Conservation (phyloP, 371 early-diverging fungal species). For the Funneliformis caledonium region DNA sequence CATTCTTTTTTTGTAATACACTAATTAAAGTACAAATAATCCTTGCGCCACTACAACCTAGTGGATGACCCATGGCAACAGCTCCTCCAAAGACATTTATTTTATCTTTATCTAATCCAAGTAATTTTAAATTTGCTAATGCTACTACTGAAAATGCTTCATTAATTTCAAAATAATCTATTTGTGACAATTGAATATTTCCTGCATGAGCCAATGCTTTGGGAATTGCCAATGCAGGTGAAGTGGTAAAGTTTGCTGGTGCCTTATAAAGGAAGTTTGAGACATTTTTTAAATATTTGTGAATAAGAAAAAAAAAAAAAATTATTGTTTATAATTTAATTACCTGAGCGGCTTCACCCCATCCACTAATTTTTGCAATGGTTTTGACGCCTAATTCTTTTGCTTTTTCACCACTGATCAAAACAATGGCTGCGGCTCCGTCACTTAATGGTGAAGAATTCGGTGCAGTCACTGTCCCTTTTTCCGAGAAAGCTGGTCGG, state of each 20-base stretch:
- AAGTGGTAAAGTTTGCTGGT: slow-evolving; percentile 93
- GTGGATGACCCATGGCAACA: slow-evolving; percentile 97
- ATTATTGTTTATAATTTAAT: not conserved
- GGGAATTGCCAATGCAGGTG: slow-evolving; percentile 93
- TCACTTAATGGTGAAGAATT: slow-evolving; percentile 95
- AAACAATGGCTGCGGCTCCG: slow-evolving; percentile 94
- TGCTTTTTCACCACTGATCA: slow-evolving; percentile 83
- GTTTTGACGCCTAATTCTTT: slow-evolving; percentile 79
- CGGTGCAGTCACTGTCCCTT: slow-evolving; percentile 93
- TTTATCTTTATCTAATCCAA: slow-evolving; percentile 73
- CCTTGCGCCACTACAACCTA: slow-evolving; percentile 96
- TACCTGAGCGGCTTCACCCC: slow-evolving; percentile 51
- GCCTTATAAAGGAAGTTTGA: slow-evolving; percentile 51
- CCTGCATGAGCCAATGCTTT: slow-evolving; percentile 86
- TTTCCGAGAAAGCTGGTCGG: slow-evolving; percentile 87
- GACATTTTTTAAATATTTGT: slow-evolving; percentile 7
- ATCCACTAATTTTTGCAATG: slow-evolving; percentile 64
- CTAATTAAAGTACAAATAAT: slow-evolving; percentile 85
- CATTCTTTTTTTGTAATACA: slow-evolving; percentile 72
- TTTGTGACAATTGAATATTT: slow-evolving; percentile 66
- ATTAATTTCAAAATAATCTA: slow-evolving; percentile 93
- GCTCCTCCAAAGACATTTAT: slow-evolving; percentile 97
- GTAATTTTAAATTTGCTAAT: slow-evolving; percentile 84
- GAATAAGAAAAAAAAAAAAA: not conserved
- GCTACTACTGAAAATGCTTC: slow-evolving; percentile 98